These are phyloP conservation scores for Calocybe indica DNA, from an alignment of 768 basidiomycete species.

Conservation along the genomic window DNA sequence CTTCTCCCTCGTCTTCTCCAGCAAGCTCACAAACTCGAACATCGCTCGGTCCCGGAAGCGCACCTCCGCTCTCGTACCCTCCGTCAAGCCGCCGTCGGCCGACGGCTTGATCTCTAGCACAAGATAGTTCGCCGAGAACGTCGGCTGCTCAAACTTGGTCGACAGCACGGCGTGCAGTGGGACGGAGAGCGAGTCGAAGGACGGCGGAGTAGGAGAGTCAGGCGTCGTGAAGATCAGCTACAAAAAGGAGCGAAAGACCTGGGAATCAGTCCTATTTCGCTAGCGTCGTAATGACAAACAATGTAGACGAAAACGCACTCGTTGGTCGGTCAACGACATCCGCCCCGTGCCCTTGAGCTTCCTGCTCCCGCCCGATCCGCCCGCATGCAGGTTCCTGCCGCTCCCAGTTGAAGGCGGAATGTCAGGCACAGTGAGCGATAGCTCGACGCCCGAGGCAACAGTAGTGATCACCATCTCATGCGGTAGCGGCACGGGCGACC, in stretches of 20 bases:
- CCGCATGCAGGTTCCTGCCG: constrained; percentile 24
- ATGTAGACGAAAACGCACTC: constrained; percentile 38
- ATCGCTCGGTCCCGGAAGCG: constrained; percentile 63
- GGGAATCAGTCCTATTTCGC: neutral
- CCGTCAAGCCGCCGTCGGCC: constrained; percentile 56
- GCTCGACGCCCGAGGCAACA: constrained; percentile 52
- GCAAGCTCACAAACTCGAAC: constrained; percentile 64
- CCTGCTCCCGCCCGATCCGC: constrained; percentile 48
- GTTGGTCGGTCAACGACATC: constrained; percentile 64
- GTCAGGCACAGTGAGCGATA: constrained; percentile 53
- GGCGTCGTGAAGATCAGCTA: constrained; percentile 59
- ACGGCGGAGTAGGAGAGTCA: constrained; percentile 17
- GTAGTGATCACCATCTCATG: constrained; percentile 54
- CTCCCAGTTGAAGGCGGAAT: constrained; percentile 30
- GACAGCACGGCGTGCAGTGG: constrained; percentile 61
- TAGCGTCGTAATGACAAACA: no score
- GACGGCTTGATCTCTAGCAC: constrained; percentile 62
- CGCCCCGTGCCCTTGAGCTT: constrained; percentile 55
- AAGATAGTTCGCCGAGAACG: constrained; percentile 65
- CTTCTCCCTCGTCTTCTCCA: constrained; percentile 75
- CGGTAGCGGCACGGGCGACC: constrained; percentile 57
- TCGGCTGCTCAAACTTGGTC: constrained; percentile 72
- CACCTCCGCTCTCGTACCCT: constrained; percentile 61
- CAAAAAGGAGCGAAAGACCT: neutral
- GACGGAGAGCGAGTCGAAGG: constrained; percentile 46